phyloP scores from a whole-genome alignment of 352 stramenopile species.

The Pythium coloratum region DNA sequence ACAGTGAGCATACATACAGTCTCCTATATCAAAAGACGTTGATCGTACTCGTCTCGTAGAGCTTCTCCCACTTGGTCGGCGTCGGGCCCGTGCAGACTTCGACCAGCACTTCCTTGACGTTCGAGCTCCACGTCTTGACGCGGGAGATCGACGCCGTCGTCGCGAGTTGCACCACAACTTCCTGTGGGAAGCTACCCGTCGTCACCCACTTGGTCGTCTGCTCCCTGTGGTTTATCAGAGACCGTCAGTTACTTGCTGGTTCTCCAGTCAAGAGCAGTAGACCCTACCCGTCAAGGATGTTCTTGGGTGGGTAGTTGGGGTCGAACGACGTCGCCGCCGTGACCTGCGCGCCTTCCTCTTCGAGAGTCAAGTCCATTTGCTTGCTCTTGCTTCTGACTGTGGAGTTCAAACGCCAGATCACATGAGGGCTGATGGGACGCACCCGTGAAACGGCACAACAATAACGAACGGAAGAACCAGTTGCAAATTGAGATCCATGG shows the following conservation, averaged over 20 bases:
- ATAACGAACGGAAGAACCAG: not conserved
- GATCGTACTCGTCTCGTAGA: constrained; percentile 62
- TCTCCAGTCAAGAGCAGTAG: not conserved
- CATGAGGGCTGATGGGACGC: not conserved
- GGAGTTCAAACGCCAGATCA: no score
- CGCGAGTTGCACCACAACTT: constrained; percentile 80
- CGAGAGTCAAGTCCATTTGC: constrained; percentile 68
- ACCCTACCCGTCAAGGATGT: constrained; percentile 77
- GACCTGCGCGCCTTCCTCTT: constrained; percentile 82
- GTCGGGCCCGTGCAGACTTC: constrained; percentile 68
- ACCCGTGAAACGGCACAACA: not conserved
- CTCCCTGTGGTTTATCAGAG: constrained; percentile 38
- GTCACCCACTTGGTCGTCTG: constrained; percentile 80
- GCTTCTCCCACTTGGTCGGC: constrained; percentile 79
- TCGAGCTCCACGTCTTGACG: constrained; percentile 80
- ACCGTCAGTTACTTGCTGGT: not conserved
- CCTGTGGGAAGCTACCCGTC: constrained; percentile 79
- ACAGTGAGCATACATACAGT: no score
- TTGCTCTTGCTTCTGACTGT: constrained; percentile 18
- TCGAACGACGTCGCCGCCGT: constrained; percentile 80
- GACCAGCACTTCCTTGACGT: constrained; percentile 69
- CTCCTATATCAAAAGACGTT: not conserved
- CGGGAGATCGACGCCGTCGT: constrained; percentile 73
- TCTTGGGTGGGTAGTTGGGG: constrained; percentile 60
- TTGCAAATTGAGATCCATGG: not conserved